Evolutionary conservation across 306 rosid species (phyloP), one percentile per base, ranked within the genome.

Genomic region (Corylus americana): DNA sequence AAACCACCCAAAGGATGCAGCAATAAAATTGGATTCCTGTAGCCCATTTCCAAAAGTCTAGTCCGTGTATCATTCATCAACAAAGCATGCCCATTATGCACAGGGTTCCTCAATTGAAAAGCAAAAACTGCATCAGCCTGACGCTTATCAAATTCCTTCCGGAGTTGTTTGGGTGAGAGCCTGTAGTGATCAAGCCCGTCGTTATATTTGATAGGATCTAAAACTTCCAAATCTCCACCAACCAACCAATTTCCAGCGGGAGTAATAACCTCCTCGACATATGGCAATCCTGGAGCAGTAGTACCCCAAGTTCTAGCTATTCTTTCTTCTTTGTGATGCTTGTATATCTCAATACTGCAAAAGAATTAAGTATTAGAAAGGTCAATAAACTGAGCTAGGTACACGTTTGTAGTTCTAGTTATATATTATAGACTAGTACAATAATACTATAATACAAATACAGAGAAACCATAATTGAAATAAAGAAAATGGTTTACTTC

Each of bases 1-100:
- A 81, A 95, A 78, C 99, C 99, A 80, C 99, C 99, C 42, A 95
- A 86, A 77, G 99, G 99, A 86, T 95, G 99, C 87, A 95, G 98
- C 85, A 93, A 76, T 29, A 95, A 81, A 78, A 95, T 86, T 18
- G 99, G 99, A 81, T 95, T 95, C 80, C 91, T 91, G 87, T 81
- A 95, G 18, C 99, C 99, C 96, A 95, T 95, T 5, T 95, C 97
- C 69, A 95, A 42, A 25, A 93, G 96, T 39, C 96, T 80, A 62
- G 35, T 87, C 10, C 98, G 98, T 42, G 98, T 95, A 77, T 95
- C 99, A 49, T 89, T 95, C 99, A 95, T 95, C 70, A 95, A 81
- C 86, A 95, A 85, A 78, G 99, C 99, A 77, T 93, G 99, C 13
- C 99, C 98, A 25, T 95, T 95, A 64, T 95, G 99, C 53, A 95